Conservation (phyloP, 805 yeast genomes). For the Saturnispora ahearnii region DNA sequence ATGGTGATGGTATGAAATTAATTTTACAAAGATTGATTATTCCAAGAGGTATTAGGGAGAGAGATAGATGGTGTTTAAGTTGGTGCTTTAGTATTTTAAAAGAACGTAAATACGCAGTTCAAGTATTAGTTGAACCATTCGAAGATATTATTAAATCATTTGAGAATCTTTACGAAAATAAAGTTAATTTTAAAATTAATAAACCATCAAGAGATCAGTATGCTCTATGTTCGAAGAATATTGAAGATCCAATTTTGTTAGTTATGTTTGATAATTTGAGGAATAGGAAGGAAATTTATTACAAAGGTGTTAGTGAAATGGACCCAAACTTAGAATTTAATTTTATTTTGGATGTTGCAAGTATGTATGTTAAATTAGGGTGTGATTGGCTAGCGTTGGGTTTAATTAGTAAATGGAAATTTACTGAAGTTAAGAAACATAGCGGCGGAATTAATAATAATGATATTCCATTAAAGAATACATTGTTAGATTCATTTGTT, state of each 20-base stretch:
- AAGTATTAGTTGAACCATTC: conserved; percentile 56
- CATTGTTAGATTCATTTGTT: conserved; percentile 1
- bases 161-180: conserved; percentile 15
- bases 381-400: conserved; percentile 70
- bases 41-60: conserved; percentile 47
- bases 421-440: conserved; percentile 20
- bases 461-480: background rate
- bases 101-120: conserved; percentile 44
- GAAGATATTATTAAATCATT: conserved; percentile 25
- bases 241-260: conserved; percentile 75
- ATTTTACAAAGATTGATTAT: conserved; percentile 44
- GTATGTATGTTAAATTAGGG: conserved; percentile 79
- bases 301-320: conserved; percentile 40
- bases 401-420: conserved; percentile 61
- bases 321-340: conserved; percentile 43
- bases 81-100: conserved; percentile 68
- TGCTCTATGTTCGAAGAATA: conserved; percentile 15
- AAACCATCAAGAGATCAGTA: conserved; percentile 26
- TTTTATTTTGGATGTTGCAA: conserved; percentile 52
- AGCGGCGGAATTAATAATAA: background rate
- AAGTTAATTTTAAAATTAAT: conserved; percentile 22
- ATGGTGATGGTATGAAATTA: conserved; percentile 42
- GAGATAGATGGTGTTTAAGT: conserved; percentile 74
- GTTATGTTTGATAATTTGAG: conserved; percentile 57
- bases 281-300: conserved; percentile 39